These are phyloP conservation scores for Hirsutella rhossiliensis DNA, from an alignment of 2,329 filamentous ascomycete species.

Conservation along the genomic window DNA sequence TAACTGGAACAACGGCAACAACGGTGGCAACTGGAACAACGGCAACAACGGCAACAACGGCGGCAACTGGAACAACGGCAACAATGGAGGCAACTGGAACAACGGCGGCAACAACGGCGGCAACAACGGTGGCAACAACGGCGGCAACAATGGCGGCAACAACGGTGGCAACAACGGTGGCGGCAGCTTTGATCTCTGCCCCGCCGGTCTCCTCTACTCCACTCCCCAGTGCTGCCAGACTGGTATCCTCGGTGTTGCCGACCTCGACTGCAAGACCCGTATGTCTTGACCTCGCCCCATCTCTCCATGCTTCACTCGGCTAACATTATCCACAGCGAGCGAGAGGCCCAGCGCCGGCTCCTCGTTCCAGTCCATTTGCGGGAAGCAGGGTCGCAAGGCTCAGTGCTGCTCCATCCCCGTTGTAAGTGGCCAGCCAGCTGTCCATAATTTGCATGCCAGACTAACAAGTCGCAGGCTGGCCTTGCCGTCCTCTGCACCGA, in stretches of 20 bases:
- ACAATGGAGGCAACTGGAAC: neutral
- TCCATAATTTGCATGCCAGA: neutral
- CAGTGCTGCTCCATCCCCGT: neutral
- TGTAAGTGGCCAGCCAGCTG: neutral
- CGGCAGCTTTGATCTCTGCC: too few relatives aligned
- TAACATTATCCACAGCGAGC: neutral
- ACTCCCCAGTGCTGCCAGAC: neutral
- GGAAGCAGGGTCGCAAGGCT: neutral
- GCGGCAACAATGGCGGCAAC: neutral
- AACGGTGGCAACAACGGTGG: neutral
- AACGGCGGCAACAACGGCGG: neutral
- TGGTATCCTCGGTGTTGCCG: neutral
- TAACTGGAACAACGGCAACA: neutral
- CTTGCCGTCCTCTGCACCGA: neutral
- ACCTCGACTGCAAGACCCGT: slow-evolving; percentile 1
- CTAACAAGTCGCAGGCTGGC: neutral
- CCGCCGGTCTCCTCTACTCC: neutral
- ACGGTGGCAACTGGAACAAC: neutral
- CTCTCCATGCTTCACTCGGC: neutral
- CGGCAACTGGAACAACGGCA: neutral
- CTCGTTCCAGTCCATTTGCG: neutral
- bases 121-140: neutral
- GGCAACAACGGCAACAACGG: neutral
- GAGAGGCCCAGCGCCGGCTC: too few relatives aligned
- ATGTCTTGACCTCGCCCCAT: neutral